These are phyloP conservation scores for Scleromitrula shiraiana DNA, from an alignment of 2,329 filamentous ascomycete species.

Conservation along the genomic window DNA sequence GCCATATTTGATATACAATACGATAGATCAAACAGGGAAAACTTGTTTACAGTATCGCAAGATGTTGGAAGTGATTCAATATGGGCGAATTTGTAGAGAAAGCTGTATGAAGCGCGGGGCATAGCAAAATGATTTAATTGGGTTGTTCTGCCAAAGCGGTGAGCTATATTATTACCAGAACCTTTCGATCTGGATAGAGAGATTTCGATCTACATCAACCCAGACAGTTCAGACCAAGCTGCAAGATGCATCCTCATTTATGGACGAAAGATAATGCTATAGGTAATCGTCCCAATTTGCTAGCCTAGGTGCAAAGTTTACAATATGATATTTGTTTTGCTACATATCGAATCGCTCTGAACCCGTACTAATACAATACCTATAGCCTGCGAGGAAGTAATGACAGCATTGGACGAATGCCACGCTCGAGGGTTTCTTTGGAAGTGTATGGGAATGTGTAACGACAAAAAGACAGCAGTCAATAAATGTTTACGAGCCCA, in stretches of 20 bases:
- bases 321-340: constrained; percentile 2
- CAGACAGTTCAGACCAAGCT: neutral
- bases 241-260: constrained; percentile 89
- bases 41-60: too few relatives aligned
- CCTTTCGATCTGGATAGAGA: too few relatives aligned
- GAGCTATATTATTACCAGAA: too few relatives aligned
- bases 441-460: constrained; percentile 88
- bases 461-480: constrained; percentile 73
- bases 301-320: neutral
- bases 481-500: constrained; percentile 78
- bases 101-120: too few relatives aligned
- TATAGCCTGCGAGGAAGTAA: constrained; percentile 87
- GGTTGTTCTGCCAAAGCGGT: too few relatives aligned
- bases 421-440: constrained; percentile 87
- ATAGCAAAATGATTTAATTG: too few relatives aligned
- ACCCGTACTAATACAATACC: constrained; percentile 16
- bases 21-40: neutral
- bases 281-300: constrained; percentile 45
- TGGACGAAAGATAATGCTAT: constrained; percentile 79
- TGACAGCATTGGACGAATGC: constrained; percentile 90
- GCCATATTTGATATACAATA: constrained; percentile 19
- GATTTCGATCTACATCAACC: too few relatives aligned
- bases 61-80: too few relatives aligned
- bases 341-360: neutral
- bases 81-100: too few relatives aligned